Evolutionary conservation across 139 green algal genomes (phyloP).

Genomic region (Coccomyxa sp.): DNA sequence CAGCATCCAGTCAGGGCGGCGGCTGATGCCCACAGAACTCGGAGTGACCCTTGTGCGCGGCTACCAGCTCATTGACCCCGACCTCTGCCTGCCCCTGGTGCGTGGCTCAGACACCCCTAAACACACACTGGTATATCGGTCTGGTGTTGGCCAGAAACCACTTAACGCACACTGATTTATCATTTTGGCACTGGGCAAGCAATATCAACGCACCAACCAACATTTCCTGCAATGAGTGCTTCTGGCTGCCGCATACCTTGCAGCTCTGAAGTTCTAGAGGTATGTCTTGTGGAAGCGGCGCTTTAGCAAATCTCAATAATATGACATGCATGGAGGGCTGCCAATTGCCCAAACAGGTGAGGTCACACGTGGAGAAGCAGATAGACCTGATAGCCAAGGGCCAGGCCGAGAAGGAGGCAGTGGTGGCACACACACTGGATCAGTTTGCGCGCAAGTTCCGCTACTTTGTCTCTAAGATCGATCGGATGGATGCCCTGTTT

Average conservation of each 20-base stretch:
- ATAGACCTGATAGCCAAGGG: constrained; percentile 80
- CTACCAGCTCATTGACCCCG: constrained; percentile 75
- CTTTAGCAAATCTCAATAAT: background rate
- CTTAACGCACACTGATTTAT: no score
- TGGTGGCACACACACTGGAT: constrained; percentile 66
- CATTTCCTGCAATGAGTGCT: no score
- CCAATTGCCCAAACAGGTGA: constrained; percentile 30
- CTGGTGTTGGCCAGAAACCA: no score
- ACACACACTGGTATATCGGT: background rate
- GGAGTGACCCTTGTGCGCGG: constrained; percentile 76
- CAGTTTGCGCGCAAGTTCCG: constrained; percentile 73
- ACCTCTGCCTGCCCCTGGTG: constrained; percentile 77
- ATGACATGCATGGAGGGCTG: background rate
- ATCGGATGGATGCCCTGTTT: constrained; percentile 87
- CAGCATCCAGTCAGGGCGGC: constrained; percentile 54
- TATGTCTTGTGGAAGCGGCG: no score
- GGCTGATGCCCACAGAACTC: constrained; percentile 79
- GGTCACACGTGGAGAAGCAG: constrained; percentile 79
- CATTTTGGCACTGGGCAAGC: no score
- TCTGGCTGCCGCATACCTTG: no score
- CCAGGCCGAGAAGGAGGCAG: constrained; percentile 62
- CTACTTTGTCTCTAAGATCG: constrained; percentile 74
- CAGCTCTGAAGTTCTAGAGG: no score
- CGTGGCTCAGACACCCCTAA: background rate
- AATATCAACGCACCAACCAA: background rate